phyloP scores from a whole-genome alignment of 805 yeast genomes.

The Blastobotrys peoriensis region DNA sequence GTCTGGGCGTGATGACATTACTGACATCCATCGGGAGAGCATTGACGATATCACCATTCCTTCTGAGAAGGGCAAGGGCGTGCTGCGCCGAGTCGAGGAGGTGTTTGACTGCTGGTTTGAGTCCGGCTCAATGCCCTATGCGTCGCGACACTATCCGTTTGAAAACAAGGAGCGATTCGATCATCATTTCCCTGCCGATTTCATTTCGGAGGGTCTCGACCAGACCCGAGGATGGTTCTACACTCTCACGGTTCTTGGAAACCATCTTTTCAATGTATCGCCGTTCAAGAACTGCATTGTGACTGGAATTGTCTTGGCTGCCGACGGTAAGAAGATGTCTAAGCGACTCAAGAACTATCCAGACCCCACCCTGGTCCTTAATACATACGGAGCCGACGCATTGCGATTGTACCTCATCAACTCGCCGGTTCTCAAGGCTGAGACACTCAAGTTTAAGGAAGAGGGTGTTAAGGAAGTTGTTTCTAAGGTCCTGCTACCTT shows the following conservation, averaged over 20 bases:
- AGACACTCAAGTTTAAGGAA: conserved; percentile 92
- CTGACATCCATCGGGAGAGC: conserved; percentile 89
- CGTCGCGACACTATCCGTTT: conserved; percentile 94
- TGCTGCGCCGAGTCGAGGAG: conserved; percentile 84
- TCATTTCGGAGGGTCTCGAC: conserved; percentile 97
- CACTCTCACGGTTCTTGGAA: conserved; percentile 91
- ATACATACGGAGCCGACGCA: conserved; percentile 96
- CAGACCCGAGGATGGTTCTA: conserved; percentile 99
- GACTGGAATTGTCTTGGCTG: conserved; percentile 91
- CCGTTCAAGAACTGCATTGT: conserved; percentile 96
- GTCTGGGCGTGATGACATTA: conserved; percentile 73
- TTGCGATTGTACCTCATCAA: conserved; percentile 91
- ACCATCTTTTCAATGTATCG: conserved; percentile 84
- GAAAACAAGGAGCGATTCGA: conserved; percentile 69
- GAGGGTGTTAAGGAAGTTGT: conserved; percentile 99
- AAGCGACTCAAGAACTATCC: conserved; percentile 97
- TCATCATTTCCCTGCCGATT: conserved; percentile 88
- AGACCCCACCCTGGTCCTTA: conserved; percentile 77
- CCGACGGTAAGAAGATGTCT: conserved; percentile 99
- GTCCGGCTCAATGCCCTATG: conserved; percentile 98
- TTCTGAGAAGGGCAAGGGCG: conserved; percentile 82
- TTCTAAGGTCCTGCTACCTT: conserved; percentile 90
- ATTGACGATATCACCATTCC: conserved; percentile 93
- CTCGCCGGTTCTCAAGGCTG: conserved; percentile 96
- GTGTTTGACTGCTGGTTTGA: conserved; percentile 99